phyloP scores from a whole-genome alignment of 176 grass and related monocot species.

The Oryza punctata region DNA sequence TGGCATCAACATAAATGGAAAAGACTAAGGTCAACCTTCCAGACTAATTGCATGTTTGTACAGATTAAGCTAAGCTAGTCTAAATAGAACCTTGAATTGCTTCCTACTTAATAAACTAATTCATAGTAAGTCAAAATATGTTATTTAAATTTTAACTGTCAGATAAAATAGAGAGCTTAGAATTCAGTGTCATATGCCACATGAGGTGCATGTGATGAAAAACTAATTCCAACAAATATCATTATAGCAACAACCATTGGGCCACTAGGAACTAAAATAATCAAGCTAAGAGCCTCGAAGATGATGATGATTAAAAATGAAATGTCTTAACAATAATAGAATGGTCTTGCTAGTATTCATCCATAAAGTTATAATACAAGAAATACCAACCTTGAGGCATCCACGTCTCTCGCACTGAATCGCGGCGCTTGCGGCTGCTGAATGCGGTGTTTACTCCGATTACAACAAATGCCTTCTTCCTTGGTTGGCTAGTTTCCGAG shows the following conservation, averaged over 20 bases:
- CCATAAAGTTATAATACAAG: slow-evolving; percentile 7
- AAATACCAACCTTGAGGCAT: slow-evolving; percentile 89
- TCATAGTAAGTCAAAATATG: not conserved
- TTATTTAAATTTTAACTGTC: not conserved
- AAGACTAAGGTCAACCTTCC: not conserved
- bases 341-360: slow-evolving; percentile 24
- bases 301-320: slow-evolving; percentile 2
- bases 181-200: slow-evolving; percentile 1
- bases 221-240: not conserved
- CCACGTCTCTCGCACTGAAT: slow-evolving; percentile 93
- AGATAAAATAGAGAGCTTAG: not conserved
- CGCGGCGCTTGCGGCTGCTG: slow-evolving; percentile 89
- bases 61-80: not conserved
- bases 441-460: slow-evolving; percentile 92
- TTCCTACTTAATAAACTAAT: not conserved
- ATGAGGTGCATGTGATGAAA: not conserved
- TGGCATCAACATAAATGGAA: not conserved
- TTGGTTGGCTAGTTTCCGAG: slow-evolving; percentile 42
- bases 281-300: not conserved
- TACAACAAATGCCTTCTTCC: slow-evolving; percentile 84
- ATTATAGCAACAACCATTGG: not conserved
- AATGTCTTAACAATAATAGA: slow-evolving; percentile 9
- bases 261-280: not conserved
- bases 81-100: not conserved
- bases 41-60: not conserved